Evolutionary conservation across 352 stramenopile genomes (phyloP).

Genomic region (Globisporangium perplexum): DNA sequence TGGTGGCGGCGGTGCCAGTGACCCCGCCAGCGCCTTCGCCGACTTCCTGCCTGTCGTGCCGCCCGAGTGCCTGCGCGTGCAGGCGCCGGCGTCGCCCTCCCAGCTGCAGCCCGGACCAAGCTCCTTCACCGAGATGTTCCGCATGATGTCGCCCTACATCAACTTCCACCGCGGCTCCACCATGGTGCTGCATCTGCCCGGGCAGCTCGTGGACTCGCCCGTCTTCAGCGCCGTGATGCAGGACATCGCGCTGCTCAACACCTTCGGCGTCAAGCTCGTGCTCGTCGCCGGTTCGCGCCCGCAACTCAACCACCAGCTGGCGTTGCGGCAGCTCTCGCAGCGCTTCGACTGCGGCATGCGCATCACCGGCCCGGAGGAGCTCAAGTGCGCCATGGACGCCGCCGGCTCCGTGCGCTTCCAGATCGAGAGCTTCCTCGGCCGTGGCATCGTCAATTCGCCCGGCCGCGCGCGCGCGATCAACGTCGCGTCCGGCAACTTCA

Average conservation of each 20-base stretch:
- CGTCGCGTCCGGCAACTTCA: constrained; percentile 96
- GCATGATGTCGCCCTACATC: constrained; percentile 96
- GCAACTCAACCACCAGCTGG: constrained; percentile 92
- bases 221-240: constrained; percentile 93
- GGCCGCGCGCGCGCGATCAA: constrained; percentile 77
- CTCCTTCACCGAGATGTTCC: constrained; percentile 91
- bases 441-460: constrained; percentile 81
- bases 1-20: neutral
- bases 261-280: constrained; percentile 92
- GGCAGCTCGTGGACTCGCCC: constrained; percentile 89
- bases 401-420: constrained; percentile 87
- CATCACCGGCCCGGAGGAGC: constrained; percentile 90
- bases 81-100: constrained; percentile 21
- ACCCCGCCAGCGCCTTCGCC: constrained; percentile 16
- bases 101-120: constrained; percentile 27
- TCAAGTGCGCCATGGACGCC: constrained; percentile 94
- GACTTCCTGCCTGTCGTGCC: constrained; percentile 75
- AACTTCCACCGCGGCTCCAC: constrained; percentile 94
- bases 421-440: constrained; percentile 82
- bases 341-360: constrained; percentile 77
- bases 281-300: constrained; percentile 94
- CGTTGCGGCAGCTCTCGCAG: constrained; percentile 54
- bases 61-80: constrained; percentile 68
- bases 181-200: constrained; percentile 96
- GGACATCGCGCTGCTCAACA: constrained; percentile 95